phyloP scores from a whole-genome alignment of 768 basidiomycete species.

The Mrakia gelida region DNA sequence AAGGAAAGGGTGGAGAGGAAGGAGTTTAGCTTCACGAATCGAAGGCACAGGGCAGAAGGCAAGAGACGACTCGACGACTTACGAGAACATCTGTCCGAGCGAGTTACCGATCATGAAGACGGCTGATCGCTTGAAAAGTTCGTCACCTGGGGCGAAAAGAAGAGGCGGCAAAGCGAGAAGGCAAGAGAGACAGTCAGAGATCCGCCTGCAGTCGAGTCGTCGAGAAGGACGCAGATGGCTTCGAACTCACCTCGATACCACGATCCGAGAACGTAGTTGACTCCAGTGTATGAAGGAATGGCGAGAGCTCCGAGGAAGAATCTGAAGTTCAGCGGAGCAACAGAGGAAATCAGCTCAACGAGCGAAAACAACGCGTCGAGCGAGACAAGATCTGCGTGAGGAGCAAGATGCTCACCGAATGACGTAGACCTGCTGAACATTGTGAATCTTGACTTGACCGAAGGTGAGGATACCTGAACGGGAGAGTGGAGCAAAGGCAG shows the following conservation, averaged over 20 bases:
- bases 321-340: too few species aligned
- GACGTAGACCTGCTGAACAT: background rate
- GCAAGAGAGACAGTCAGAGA: too few species aligned
- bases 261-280: constrained; percentile 25
- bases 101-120: constrained; percentile 30
- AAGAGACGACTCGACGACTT: background rate
- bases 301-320: constrained; percentile 28
- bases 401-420: background rate
- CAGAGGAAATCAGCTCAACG: background rate
- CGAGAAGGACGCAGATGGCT: too few species aligned
- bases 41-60: background rate
- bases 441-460: background rate
- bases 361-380: background rate
- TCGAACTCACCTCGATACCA: constrained; percentile 9
- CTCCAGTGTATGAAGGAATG: constrained; percentile 28
- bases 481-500: too few species aligned
- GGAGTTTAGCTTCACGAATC: background rate
- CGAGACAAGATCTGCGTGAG: background rate
- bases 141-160: background rate
- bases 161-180: too few species aligned
- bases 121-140: constrained; percentile 28
- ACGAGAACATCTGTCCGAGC: constrained; percentile 29
- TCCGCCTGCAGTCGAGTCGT: too few species aligned
- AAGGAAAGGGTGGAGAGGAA: background rate
- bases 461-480: background rate